Percentiles rank a stretch among this genome's conserved stretches.
These are phyloP conservation scores for Pichia norvegensis DNA, from an alignment of 1,139 yeast genomes.

Conservation along the genomic window DNA sequence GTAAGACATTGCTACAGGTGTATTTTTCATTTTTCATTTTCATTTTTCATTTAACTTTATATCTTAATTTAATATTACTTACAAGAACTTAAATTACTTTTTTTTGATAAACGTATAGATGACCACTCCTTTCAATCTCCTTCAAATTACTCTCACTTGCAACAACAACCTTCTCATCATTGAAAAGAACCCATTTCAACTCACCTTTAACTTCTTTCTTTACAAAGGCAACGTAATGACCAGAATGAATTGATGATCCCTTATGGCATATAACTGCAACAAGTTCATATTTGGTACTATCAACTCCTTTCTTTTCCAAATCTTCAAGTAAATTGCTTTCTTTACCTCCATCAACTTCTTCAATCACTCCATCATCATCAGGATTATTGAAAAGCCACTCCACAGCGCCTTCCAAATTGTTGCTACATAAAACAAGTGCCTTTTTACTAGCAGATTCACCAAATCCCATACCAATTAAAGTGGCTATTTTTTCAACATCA, in stretches of 20 bases:
- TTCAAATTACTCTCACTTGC: constrained; percentile 52
- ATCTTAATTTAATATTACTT: background rate
- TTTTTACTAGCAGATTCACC: constrained; percentile 51
- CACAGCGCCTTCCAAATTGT: constrained; percentile 67
- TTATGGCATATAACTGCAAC: constrained; percentile 84
- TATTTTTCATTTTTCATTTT: background rate
- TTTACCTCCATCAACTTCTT: constrained; percentile 18
- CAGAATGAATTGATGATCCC: constrained; percentile 90
- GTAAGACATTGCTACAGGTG: background rate
- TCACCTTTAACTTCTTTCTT: constrained; percentile 37
- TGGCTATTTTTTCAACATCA: constrained; percentile 38
- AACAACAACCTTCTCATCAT: constrained; percentile 86
- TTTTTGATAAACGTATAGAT: constrained; percentile 44
- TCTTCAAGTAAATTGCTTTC: constrained; percentile 2
- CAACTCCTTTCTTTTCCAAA: background rate
- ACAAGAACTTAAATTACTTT: background rate
- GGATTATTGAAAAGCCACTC: constrained; percentile 85
- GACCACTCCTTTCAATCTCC: constrained; percentile 58
- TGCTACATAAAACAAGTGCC: constrained; percentile 53
- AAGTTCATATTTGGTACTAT: constrained; percentile 37
- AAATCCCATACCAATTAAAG: constrained; percentile 75
- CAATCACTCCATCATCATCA: constrained; percentile 49
- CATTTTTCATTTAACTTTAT: background rate
- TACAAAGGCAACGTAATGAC: constrained; percentile 87
- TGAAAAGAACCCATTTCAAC: constrained; percentile 73